phyloP scores from a whole-genome alignment of 1,284 basidiomycete genomes.

The Cryptococcus wingfieldii region DNA sequence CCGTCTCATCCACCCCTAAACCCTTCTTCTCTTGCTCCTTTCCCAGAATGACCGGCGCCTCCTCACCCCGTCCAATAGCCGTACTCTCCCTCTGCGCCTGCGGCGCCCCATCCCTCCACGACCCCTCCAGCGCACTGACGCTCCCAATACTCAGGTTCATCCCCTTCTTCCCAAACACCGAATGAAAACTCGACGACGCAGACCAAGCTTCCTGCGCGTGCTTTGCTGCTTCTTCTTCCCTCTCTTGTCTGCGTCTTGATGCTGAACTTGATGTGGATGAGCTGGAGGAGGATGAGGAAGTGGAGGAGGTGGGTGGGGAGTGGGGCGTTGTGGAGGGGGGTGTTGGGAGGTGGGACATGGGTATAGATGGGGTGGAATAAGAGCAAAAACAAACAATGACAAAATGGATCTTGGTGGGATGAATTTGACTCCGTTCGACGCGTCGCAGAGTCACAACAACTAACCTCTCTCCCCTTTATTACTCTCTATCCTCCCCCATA shows the following conservation, averaged over 20 bases:
- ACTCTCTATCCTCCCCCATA: neutral
- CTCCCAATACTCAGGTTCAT: neutral
- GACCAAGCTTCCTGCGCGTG: slow-evolving; percentile 2
- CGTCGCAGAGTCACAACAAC: neutral
- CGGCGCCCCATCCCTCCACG: neutral
- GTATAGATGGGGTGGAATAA: neutral
- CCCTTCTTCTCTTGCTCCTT: slow-evolving; percentile 10
- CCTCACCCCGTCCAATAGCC: neutral
- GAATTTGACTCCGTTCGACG: neutral
- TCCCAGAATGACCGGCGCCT: neutral
- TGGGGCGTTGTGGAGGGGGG: slow-evolving; percentile 4
- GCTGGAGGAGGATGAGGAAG: slow-evolving; percentile 9
- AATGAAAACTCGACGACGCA: neutral
- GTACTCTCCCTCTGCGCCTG: neutral
- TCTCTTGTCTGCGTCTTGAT: neutral
- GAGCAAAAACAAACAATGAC: neutral
- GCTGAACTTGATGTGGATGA: neutral
- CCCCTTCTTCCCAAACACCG: neutral
- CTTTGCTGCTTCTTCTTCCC: slow-evolving; percentile 13
- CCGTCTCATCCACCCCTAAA: slow-evolving; percentile 19
- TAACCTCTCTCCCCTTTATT: neutral
- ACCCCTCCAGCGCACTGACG: neutral
- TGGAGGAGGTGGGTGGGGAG: slow-evolving; percentile 17
- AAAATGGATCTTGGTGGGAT: neutral
- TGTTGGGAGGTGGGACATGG: neutral